Evolutionary conservation across 768 basidiomycete species (phyloP).

Genomic region (Pleurotus sapidus): DNA sequence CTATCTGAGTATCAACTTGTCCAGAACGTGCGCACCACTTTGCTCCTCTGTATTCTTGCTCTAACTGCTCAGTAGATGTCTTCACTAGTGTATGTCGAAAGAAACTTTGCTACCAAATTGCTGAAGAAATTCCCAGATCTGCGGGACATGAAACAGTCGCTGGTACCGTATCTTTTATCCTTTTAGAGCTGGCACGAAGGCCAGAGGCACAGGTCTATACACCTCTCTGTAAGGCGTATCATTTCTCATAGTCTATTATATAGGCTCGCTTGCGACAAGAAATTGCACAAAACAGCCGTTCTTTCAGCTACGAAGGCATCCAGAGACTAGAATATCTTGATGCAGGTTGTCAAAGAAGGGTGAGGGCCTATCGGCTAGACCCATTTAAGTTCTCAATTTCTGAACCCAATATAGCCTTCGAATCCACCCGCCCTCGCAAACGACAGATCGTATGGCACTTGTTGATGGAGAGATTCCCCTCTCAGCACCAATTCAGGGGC

Average conservation of each 20-base stretch:
- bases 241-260: too few species aligned
- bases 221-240: too few species aligned
- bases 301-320: constrained; percentile 32
- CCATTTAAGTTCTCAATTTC: not conserved
- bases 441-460: constrained; percentile 36
- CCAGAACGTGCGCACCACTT: constrained; percentile 18
- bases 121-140: constrained; percentile 19
- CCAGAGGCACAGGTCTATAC: constrained; percentile 25
- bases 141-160: constrained; percentile 42
- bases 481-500: constrained; percentile 24
- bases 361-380: constrained; percentile 9
- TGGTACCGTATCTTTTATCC: constrained; percentile 29
- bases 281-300: constrained; percentile 21
- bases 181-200: constrained; percentile 35
- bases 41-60: not conserved
- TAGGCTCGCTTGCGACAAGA: constrained; percentile 36
- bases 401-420: constrained; percentile 26
- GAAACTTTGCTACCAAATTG: not conserved
- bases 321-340: constrained; percentile 36
- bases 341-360: constrained; percentile 40
- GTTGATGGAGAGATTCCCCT: constrained; percentile 41
- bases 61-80: constrained; percentile 17
- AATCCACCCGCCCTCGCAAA: constrained; percentile 34
- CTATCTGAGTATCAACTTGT: constrained; percentile 19
- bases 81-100: constrained; percentile 26